Evolutionary conservation across 306 rosid species (phyloP), one percentile per base, ranked within the genome.

Genomic region (barrel medic (Medicago truncatula)): DNA sequence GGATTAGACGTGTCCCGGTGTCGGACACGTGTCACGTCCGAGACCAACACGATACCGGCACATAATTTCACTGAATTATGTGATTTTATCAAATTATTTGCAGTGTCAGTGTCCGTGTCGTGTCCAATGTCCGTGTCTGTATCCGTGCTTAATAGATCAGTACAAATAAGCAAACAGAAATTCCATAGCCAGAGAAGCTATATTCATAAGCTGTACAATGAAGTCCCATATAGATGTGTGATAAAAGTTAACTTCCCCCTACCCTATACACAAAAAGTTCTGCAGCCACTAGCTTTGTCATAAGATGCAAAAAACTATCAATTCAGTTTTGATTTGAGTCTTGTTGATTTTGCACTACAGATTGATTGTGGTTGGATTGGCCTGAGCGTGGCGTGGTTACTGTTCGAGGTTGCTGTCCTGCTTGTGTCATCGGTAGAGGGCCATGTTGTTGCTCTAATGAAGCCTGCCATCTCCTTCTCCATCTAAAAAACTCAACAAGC

Each of bases 391-490:
- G 80, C 7, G 77, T 78, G 76, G 66, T 84, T 78, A 60, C 53
- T n/a, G 87, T 53, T 67, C 38, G 58, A 23, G 79, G 73, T 11
- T 74, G 58, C 28, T 75, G 89, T 36, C 40, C 78, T 9, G 74
- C 36, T 74, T 76, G 76, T 61, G 87, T 49, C 62, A 68, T 77
- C 66, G n/a, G 46, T 38, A 78, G 88, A 56, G 86, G 71, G 52
- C 71, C 80, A 3, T 49, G 85, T 52, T 50, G 83, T 73, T 76
- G 98, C 74, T 88, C 86, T 20, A 71, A 41, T 5, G 56, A 71
- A 62, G 76, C 84, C 21, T 78, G 88, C 88, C 68, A 75, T 88
- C 92, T 84, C 73, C 86, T 88, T 83, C 86, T 87, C 93, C 89
- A 86, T 83, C 93, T 82, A 17, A 87, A 80, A 46, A 82, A 53